Evolutionary conservation across 345 rosid species (phyloP).

Genomic region (Melaleuca quinquenervia): DNA sequence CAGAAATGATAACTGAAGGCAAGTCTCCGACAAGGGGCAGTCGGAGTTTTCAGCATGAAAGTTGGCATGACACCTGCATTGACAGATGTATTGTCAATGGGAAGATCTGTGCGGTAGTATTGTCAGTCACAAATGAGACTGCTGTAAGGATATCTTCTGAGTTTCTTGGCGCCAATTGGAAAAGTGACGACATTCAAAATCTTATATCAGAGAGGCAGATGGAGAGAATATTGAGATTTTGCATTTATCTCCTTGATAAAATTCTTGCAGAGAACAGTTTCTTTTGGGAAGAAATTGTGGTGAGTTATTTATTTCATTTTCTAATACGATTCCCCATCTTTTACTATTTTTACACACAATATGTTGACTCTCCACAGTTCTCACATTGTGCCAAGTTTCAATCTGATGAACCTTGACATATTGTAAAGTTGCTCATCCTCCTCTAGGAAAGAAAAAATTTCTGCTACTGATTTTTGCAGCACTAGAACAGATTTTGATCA

Average conservation of each 20-base stretch:
- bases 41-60: conserved; percentile 57
- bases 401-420: background rate
- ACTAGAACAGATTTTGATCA: background rate
- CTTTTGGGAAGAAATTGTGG: conserved; percentile 66
- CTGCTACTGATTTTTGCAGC: background rate
- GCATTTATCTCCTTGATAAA: conserved; percentile 64
- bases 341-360: background rate
- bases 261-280: conserved; percentile 40
- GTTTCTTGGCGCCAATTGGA: background rate
- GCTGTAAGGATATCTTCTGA: conserved; percentile 31
- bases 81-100: conserved; percentile 56
- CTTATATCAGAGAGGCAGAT: conserved; percentile 25
- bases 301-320: conserved; percentile 15
- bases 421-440: background rate
- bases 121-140: conserved; percentile 44
- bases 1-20: conserved; percentile 17
- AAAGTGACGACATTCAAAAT: conserved; percentile 4
- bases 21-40: conserved; percentile 2
- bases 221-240: conserved; percentile 47
- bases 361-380: background rate
- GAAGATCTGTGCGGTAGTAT: conserved; percentile 45
- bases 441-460: background rate
- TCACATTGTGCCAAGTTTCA: background rate
- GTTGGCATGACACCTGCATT: conserved; percentile 75
- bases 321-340: background rate